Evolutionary conservation across 2,329 filamentous ascomycete species (phyloP), one percentile per base, ranked within the genome.

Genomic region (Colletotrichum ledebouriae): DNA sequence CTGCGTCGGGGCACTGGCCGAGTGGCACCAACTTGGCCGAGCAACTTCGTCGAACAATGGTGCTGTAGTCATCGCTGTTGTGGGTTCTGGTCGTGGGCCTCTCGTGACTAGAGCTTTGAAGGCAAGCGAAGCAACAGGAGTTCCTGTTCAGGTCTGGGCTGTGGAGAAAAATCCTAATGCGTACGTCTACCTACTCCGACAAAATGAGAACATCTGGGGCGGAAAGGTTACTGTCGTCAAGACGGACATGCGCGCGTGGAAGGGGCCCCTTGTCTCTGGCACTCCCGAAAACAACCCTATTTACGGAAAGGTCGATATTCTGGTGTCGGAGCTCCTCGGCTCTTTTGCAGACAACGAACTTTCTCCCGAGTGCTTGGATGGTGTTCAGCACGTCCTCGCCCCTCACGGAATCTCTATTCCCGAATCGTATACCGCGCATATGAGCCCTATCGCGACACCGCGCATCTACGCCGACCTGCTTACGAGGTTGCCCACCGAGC

Each of bases 101-200:
- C 86, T 99, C 1, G 94, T 99, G 13, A 96, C 94, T 1, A 89
- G 96, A 56, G 94, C 94, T 1, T 82, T 99, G 29, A 89, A 89
- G 69, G 97, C 96, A 12, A 95, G 94, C 73, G 85, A 90, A 70
- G 86, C 84, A 15, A 92, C 94, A 1, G 90, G 91, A 2, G 90
- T 98, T 3, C 84, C 89, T 20, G 92, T 98, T 58, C 90, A 94
- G 73, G 87, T 97, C 52, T 98, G 94, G 90, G 96, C 93, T 0
- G 89, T 99, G 3, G 96, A 99, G 80, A 99, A 99, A 86, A 99
- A 99, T 79, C 96, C 94, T 4, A 98, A 99, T 76, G 96, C 96
- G 0, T 98, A 95, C 77, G 94, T 99, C 6, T 90, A 98, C 72
- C 87, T 99, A 2, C 89, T 97, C 70, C 87, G 93, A 25, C 94